These are phyloP conservation scores for Pouteria glomerata DNA, from an alignment of 148 eudicot genomes.

Conservation along the genomic window DNA sequence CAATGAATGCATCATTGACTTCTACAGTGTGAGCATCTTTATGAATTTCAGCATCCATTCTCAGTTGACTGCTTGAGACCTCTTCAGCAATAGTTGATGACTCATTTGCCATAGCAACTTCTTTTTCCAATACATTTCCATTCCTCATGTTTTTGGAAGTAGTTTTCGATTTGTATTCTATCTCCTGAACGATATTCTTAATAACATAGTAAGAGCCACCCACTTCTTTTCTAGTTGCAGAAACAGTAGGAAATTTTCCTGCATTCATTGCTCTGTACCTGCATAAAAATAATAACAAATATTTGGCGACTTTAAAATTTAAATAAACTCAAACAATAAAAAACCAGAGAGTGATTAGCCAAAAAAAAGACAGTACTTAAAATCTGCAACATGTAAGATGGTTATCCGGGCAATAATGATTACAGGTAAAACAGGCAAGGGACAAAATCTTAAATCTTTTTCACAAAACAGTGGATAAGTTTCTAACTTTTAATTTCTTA, in stretches of 20 bases:
- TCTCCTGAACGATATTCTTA: slow-evolving; percentile 34
- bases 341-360: not conserved
- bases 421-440: too few relatives aligned
- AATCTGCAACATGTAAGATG: too few relatives aligned
- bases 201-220: slow-evolving; percentile 36
- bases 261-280: slow-evolving; percentile 35
- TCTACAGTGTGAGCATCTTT: slow-evolving; percentile 1
- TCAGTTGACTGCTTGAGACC: not conserved
- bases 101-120: not conserved
- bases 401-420: too few relatives aligned
- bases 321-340: not conserved
- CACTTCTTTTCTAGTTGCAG: slow-evolving; percentile 17
- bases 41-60: not conserved
- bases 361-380: not conserved
- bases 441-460: too few relatives aligned
- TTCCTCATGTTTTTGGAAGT: slow-evolving; percentile 7
- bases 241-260: slow-evolving; percentile 41
- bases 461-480: too few relatives aligned
- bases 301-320: not conserved
- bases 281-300: not conserved
- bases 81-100: not conserved
- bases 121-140: not conserved
- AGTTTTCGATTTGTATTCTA: slow-evolving; percentile 20
- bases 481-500: too few relatives aligned
- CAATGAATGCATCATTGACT: not conserved